Base-by-base conservation (phyloP, 768 basidiomycete species). In the Mycena vulgaris region DNA sequence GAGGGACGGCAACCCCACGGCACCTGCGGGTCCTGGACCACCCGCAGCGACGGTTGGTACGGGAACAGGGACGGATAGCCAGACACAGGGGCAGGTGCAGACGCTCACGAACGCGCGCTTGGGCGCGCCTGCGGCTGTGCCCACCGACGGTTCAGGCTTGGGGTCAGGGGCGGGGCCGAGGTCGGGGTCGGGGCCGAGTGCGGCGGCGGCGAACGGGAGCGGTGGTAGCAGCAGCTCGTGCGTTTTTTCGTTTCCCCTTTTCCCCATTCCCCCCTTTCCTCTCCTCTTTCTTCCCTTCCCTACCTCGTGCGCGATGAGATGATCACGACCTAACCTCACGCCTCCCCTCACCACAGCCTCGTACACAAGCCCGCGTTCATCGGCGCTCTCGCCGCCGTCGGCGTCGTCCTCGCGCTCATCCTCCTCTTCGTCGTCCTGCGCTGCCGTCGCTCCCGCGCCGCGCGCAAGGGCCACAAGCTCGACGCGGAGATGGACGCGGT, bases 401-500 rank as follows among this genome's bases (percentile, higher is more conserved):
- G 59, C 59, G 47, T 61, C 33, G 30, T 49, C 59, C 59, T 61
- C 45, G n/a, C n/a, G n/a, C n/a, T n/a, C n/a, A n/a, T n/a, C n/a
- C n/a, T n/a, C n/a, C n/a, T n/a, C n/a, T n/a, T 49, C 59, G 31
- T 49, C 47, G 28, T 59, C 58, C 58, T 59, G 19, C 58, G 42
- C 58, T 47, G 58, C 58, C 21, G 59, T 45, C 59, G 59, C 59
- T n/a, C n/a, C n/a, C n/a, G n/a, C 57, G 42, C 57, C 40, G n/a
- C 42, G 42, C 58, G 58, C 58, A 48, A 37, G 45, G 59, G 45
- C 40, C 59, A 45, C 47, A 49, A 31, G 45, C 59, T 47, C 31
- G 59, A 61, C 47, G 59, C 59, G 47, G 59, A 61, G 59, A 61
- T 61, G 45, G 47, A 61, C 59, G 59, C 59, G 30, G 45, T 45